These are phyloP conservation scores for Phytophthora citricola DNA, from an alignment of 352 stramenopile species.

Conservation along the genomic window DNA sequence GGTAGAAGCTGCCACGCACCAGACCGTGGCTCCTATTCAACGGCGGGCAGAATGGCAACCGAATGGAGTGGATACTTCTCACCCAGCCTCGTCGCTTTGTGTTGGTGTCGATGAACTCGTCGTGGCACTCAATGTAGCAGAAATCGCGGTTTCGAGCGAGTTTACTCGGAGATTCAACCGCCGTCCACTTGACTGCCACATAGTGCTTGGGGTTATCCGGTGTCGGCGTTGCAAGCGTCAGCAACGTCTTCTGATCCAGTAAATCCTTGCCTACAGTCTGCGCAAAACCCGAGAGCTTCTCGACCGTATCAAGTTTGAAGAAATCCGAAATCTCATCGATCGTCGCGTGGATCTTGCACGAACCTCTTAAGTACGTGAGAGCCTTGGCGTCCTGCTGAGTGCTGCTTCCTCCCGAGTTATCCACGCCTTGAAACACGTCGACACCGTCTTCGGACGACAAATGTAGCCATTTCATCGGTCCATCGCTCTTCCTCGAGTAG, in stretches of 20 bases:
- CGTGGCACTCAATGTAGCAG: conserved; percentile 85
- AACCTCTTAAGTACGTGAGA: conserved; percentile 75
- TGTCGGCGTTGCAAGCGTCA: conserved; percentile 67
- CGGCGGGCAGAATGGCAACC: conserved; percentile 70
- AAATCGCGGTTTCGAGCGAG: conserved; percentile 84
- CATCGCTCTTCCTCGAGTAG: conserved; percentile 70
- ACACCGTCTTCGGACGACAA: conserved; percentile 74
- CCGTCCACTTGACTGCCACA: conserved; percentile 86
- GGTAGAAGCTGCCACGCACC: conserved; percentile 76
- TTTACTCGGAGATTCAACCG: conserved; percentile 77
- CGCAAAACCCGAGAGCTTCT: conserved; percentile 73
- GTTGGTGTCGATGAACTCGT: conserved; percentile 84
- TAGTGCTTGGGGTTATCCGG: conserved; percentile 84
- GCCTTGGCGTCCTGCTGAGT: conserved; percentile 33
- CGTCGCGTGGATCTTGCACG: conserved; percentile 76
- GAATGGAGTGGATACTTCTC: conserved; percentile 80
- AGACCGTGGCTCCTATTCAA: conserved; percentile 65
- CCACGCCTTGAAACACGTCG: conserved; percentile 78
- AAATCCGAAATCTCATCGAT: conserved; percentile 86
- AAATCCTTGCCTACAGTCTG: conserved; percentile 81
- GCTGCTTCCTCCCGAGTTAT: conserved; percentile 36
- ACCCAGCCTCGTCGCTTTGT: conserved; percentile 78
- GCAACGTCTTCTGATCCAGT: conserved; percentile 80
- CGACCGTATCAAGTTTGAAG: conserved; percentile 76
- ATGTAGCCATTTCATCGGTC: conserved; percentile 83